Evolutionary conservation across 495 filamentous ascomycete genomes (phyloP), one percentile per base, ranked within the genome.

Genomic region (Penicillium canariense): DNA sequence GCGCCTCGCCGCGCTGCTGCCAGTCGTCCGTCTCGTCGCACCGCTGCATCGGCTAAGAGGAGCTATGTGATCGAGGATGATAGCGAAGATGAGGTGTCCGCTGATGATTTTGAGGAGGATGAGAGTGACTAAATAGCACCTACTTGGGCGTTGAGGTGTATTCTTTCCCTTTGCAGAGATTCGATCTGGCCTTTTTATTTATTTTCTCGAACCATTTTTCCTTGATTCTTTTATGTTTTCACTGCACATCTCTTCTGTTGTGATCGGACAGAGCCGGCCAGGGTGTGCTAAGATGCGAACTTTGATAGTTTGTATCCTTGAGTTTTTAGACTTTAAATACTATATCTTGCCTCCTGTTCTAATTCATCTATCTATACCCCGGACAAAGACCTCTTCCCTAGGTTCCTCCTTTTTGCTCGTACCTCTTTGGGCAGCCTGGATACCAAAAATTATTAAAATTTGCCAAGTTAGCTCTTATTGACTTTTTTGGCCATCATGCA

Each of bases 21-120:
- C 20, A 66, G 57, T 38, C 72, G 82, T 49, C 81, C 83, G 5
- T 65, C 80, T 36, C 70, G 83, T 27, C 75, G 81, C n/a, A 77
- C 80, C 14, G 77, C 77, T 5, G 68, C 80, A 3, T 63, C 69
- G 11, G 61, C 74, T 54, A 75, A 75, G 58, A 78, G 82, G 63
- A 80, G 71, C 50, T 87, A 86, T 66, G 74, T 81, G 25, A 70
- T 83, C 30, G 77, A 76, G 26, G 77, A 81, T 55, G 79, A 81
- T 39, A 77, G 71, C 31, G 79, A 79, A 7, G 76, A 79, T 25
- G 74, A 76, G 20, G 70, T 50, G 15, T 73, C 67, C 4, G 68
- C 44, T 8, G 68, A 73, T 60, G 73, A 73, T 58, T 75, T 76
- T 50, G 65, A 68, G 17, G 67, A 70, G 1, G 72, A 62, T 36